Evolutionary conservation across 805 yeast genomes (phyloP), one percentile per base, ranked within the genome.

Genomic region (Metschnikowia lachancei): DNA sequence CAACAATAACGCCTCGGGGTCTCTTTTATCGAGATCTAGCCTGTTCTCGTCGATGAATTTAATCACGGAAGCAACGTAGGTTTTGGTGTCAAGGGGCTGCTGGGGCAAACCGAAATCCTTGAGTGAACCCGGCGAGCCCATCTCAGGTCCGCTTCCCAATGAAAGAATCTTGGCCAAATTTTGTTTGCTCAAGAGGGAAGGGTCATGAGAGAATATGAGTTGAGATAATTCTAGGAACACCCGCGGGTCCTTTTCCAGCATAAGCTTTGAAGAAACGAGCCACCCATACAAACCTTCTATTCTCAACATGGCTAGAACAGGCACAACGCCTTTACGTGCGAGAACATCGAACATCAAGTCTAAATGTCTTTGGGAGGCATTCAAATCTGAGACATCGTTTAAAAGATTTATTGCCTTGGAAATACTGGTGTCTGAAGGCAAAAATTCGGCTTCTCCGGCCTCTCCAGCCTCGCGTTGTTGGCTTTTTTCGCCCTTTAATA

Each of bases 401-500:
- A 53, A 36, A 22, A 53, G 41, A 5, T 26, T 20, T 5, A 57
- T 45, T 7, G 62, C 58, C 39, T 45, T 48, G 5, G 42, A 33
- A 31, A 61, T 29, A 33, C 42, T 51, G 3, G 29, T 33, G 16
- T 47, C 40, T 19, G 52, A 41, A 30, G 56, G 49, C 18, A 49
- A 43, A 33, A 50, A 43, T 18, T 55, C 55, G 0, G 64, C 70
- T 19, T 68, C 74, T 8, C 61, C 60, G 1, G 57, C 41, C 35
- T 70, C 75, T 9, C 61, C 60, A 1, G 56, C 41, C 36, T 70
- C 75, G 18, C 55, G 58, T 2, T 55, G 53, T 46, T 74, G 78
- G 11, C 55, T 58, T 2, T 55, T 54, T 46, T 74, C 78, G 11
- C 76, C 76, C 24, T 56, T 36, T 1, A 76, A 53, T 5, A 74